phyloP scores from a whole-genome alignment of 768 basidiomycete genomes.

The Macrolepiota dolichaula region DNA sequence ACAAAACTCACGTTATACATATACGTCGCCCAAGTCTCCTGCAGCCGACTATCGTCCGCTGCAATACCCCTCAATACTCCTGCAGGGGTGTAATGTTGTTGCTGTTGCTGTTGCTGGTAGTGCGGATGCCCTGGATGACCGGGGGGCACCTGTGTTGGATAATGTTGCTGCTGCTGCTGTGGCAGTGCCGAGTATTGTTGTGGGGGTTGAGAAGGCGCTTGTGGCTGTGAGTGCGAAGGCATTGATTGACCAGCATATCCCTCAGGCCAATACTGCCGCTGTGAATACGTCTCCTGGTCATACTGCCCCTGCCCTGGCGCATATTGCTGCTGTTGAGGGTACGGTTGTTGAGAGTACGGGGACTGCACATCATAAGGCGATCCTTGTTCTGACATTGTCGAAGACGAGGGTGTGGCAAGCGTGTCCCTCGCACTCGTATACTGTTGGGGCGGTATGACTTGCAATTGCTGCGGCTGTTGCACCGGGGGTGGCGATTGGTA shows the following conservation, averaged over 20 bases:
- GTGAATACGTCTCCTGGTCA: slow-evolving; percentile 17
- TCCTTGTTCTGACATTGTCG: slow-evolving; percentile 2
- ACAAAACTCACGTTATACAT: slow-evolving; percentile 46
- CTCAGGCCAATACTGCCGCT: slow-evolving; percentile 26
- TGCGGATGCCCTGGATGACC: slow-evolving; percentile 21
- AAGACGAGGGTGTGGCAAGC: slow-evolving; percentile 16
- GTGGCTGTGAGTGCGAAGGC: too few relatives aligned
- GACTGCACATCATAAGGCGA: slow-evolving; percentile 15
- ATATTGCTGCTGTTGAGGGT: neutral
- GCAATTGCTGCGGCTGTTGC: slow-evolving; percentile 28
- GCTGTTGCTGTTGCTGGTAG: slow-evolving; percentile 15
- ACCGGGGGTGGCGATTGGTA: slow-evolving; percentile 6
- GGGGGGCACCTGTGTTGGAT: neutral
- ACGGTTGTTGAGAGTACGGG: neutral
- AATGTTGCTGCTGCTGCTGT: neutral
- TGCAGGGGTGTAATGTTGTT: slow-evolving; percentile 41
- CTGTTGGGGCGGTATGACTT: slow-evolving; percentile 24
- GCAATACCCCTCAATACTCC: slow-evolving; percentile 43
- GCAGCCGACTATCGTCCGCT: slow-evolving; percentile 52
- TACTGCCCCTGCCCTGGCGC: slow-evolving; percentile 4
- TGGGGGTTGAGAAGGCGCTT: neutral
- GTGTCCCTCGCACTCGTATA: slow-evolving; percentile 11
- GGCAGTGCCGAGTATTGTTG: slow-evolving; percentile 2
- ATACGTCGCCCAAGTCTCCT: slow-evolving; percentile 72
- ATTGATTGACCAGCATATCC: too few relatives aligned